phyloP scores from a whole-genome alignment of 2,329 filamentous ascomycete genomes.

The Verticillium isaacii region DNA sequence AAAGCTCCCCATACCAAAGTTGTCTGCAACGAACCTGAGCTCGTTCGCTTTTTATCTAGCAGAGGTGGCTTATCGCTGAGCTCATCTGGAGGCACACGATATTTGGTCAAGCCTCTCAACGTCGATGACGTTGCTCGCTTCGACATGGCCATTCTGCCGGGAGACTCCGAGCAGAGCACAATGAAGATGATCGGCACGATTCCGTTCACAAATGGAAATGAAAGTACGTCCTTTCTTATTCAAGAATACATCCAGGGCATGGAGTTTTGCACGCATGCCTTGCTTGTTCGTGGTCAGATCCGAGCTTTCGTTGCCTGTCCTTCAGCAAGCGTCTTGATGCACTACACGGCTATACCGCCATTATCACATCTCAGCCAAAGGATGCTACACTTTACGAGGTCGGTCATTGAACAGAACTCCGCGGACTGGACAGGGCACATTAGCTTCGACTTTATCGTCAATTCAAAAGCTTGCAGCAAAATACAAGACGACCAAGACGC shows the following conservation, averaged over 20 bases:
- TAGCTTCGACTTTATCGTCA: constrained; percentile 66
- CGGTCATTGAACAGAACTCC: constrained; percentile 48
- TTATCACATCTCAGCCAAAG: constrained; percentile 48
- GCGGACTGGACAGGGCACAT: constrained; percentile 61
- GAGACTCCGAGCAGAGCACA: constrained; percentile 36
- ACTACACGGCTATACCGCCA: constrained; percentile 56
- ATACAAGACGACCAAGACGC: constrained; percentile 21
- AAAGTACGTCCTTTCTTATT: constrained; percentile 52
- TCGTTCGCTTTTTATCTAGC: constrained; percentile 26
- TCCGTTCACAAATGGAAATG: background rate
- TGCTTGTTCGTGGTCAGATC: constrained; percentile 61
- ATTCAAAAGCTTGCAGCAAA: constrained; percentile 15
- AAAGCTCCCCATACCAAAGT: constrained; percentile 45
- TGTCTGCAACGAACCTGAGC: constrained; percentile 47
- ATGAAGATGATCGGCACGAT: background rate
- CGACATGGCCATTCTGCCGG: constrained; percentile 62
- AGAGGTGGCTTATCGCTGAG: background rate
- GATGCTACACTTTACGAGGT: constrained; percentile 62
- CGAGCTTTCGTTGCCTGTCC: constrained; percentile 64
- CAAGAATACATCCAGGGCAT: constrained; percentile 60
- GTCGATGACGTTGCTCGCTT: constrained; percentile 55
- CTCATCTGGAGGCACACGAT: constrained; percentile 30
- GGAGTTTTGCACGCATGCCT: constrained; percentile 68
- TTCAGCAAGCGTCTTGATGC: constrained; percentile 58
- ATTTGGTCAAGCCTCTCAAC: constrained; percentile 62